These are phyloP conservation scores for Phalaenopsis hybrid DNA, from an alignment of 116 monocot species.

Conservation along the genomic window DNA sequence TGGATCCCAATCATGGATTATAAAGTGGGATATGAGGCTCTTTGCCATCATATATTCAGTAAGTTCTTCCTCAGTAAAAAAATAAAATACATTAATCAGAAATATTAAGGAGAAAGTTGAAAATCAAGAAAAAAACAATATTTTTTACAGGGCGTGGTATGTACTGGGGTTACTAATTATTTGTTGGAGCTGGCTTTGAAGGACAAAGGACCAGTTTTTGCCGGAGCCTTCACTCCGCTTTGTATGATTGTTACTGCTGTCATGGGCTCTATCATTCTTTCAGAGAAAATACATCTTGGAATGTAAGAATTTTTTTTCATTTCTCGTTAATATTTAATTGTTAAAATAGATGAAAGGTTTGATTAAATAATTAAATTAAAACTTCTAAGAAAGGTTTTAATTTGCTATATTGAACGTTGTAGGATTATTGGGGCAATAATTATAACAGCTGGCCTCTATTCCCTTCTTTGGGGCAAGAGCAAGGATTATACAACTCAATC, in stretches of 20 bases:
- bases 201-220: slow-evolving; percentile 47
- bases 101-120: no score
- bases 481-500: slow-evolving; percentile 11
- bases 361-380: no score
- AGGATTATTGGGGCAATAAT: slow-evolving; percentile 38
- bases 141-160: slow-evolving; percentile 37
- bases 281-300: slow-evolving; percentile 38
- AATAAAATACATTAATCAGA: background rate
- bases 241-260: slow-evolving; percentile 44
- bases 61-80: background rate
- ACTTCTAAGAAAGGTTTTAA: no score
- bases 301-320: slow-evolving; percentile 16
- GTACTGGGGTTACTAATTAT: slow-evolving; percentile 43
- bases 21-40: slow-evolving; percentile 25
- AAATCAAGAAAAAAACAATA: no score
- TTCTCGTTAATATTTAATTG: background rate
- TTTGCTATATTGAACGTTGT: slow-evolving; percentile 1
- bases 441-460: slow-evolving; percentile 31
- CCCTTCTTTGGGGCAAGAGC: slow-evolving; percentile 40
- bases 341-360: no score
- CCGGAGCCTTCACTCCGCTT: slow-evolving; percentile 43
- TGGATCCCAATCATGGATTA: slow-evolving; percentile 12
- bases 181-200: slow-evolving; percentile 37
- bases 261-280: slow-evolving; percentile 34
- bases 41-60: slow-evolving; percentile 31